These are phyloP conservation scores for Lyophyllum semitale DNA, from an alignment of 768 basidiomycete species.

Conservation along the genomic window DNA sequence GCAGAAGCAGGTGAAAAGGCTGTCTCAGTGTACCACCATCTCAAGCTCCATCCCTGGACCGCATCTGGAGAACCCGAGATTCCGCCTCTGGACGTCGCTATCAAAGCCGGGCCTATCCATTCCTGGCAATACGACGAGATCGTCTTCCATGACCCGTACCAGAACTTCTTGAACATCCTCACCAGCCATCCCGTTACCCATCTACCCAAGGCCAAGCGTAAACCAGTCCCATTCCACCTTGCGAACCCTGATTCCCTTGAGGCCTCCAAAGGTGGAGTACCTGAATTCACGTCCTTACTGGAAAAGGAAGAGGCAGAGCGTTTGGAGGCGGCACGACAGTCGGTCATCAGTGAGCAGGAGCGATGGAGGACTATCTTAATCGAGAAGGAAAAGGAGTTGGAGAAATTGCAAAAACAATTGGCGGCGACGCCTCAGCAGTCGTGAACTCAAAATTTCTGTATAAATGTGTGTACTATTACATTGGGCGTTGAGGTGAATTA, in stretches of 20 bases:
- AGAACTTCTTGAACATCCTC: constrained; percentile 80
- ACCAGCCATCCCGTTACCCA: constrained; percentile 83
- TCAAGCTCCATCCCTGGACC: constrained; percentile 93
- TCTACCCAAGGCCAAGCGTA: constrained; percentile 62
- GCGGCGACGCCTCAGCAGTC: constrained; percentile 20
- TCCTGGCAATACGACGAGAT: constrained; percentile 99
- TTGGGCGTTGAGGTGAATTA: background rate
- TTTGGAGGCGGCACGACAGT: constrained; percentile 74
- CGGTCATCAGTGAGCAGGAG: constrained; percentile 76
- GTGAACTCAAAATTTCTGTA: background rate
- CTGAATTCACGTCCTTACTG: constrained; percentile 86
- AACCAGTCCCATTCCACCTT: constrained; percentile 72
- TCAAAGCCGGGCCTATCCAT: constrained; percentile 78
- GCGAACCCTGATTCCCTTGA: constrained; percentile 65
- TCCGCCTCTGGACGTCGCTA: constrained; percentile 65
- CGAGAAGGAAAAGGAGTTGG: constrained; percentile 83
- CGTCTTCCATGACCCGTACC: constrained; percentile 92
- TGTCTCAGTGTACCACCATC: constrained; percentile 84
- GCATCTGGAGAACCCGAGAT: constrained; percentile 63
- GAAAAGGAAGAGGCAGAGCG: constrained; percentile 84
- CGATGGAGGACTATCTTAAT: constrained; percentile 66
- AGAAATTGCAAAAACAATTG: constrained; percentile 63
- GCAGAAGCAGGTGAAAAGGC: constrained; percentile 91
- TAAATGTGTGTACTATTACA: constrained; percentile 11
- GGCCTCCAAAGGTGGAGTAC: constrained; percentile 65